Evolutionary conservation across 352 stramenopile genomes (phyloP), one percentile per base, ranked within the genome.

Genomic region (Phytophthora macrochlamydospora): DNA sequence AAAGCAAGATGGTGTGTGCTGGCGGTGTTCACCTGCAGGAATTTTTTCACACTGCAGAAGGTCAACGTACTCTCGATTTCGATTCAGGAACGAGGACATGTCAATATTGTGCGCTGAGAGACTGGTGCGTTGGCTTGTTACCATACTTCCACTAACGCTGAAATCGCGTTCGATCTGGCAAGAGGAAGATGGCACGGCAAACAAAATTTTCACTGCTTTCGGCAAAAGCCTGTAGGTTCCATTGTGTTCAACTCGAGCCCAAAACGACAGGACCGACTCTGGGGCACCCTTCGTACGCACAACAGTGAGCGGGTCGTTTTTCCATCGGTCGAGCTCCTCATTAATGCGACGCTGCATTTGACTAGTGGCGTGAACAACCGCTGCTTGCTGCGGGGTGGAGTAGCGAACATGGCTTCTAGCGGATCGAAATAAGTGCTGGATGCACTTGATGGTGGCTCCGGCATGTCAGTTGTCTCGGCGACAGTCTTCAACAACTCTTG

Each of bases 71-170:
- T 43, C 37, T 43, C 37, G 37, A 43, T 43, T 43, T 7, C 37
- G 37, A 12, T 43, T 43, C 37, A 43, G 37, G 12, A 46, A 46
- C 14, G 40, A 46, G 14, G 8, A 46, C 40, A 46, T 46, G 40
- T 46, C 40, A 46, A 46, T 46, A 13, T 46, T 46, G 40, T 46
- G 40, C 40, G 6, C 40, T n/a, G 40, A 46, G 6, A 46, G 40
- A 24, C 40, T 46, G 5, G 40, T 46, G 18, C 40, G 40, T 46
- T 46, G 40, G 4, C 6, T n/a, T 18, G 40, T 46, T 6, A 46
- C 40, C 40, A 46, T 46, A 13, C 40, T 46, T n/a, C 40, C 40
- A 24, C 40, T 46, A n/a, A 46, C 40, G 14, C 40, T 46, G 6
- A 46, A 46, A n/a, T 46, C 40, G 6, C 40, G 40, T n/a, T 46